A percentile compares a stretch with the other conserved stretches of the same genome.
These are phyloP conservation scores for Aspergillus awamori DNA, from an alignment of 2,329 filamentous ascomycete genomes.

Conservation along the genomic window DNA sequence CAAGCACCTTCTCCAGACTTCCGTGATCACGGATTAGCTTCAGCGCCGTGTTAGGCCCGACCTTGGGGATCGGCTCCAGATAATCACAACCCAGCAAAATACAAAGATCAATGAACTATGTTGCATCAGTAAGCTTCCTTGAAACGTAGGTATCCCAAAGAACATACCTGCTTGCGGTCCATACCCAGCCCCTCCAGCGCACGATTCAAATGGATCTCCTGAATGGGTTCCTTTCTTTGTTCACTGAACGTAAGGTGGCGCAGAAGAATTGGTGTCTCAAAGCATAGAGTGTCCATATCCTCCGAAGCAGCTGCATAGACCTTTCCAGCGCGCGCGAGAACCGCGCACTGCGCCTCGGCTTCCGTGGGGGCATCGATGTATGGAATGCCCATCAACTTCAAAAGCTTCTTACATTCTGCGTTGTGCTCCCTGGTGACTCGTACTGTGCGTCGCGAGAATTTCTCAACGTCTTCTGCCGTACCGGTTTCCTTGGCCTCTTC, in stretches of 20 bases:
- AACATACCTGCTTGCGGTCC: slow-evolving; percentile 75
- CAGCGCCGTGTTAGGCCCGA: slow-evolving; percentile 87
- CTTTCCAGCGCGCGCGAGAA: slow-evolving; percentile 84
- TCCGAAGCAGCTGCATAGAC: slow-evolving; percentile 96
- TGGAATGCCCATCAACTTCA: slow-evolving; percentile 95
- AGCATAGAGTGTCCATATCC: slow-evolving; percentile 98
- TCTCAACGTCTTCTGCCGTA: slow-evolving; percentile 96
- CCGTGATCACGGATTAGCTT: slow-evolving; percentile 94
- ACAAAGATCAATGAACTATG: slow-evolving; percentile 92
- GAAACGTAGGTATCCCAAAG: slow-evolving; percentile 12
- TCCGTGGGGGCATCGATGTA: slow-evolving; percentile 95
- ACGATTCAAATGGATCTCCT: slow-evolving; percentile 86
- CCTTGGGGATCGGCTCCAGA: slow-evolving; percentile 91
- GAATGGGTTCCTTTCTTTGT: slow-evolving; percentile 95
- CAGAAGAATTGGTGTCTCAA: slow-evolving; percentile 86
- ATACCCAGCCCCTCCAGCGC: slow-evolving; percentile 85
- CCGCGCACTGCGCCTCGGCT: slow-evolving; percentile 94
- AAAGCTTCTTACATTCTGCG: slow-evolving; percentile 83
- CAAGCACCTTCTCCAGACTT: slow-evolving; percentile 82
- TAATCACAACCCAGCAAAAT: slow-evolving; percentile 98
- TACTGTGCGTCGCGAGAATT: slow-evolving; percentile 91
- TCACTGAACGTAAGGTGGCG: slow-evolving; percentile 96
- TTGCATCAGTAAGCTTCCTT: slow-evolving; percentile 11
- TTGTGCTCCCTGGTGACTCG: slow-evolving; percentile 97
- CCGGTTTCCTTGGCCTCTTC: slow-evolving; percentile 97